These are phyloP conservation scores for Hamamelis virginiana DNA, from an alignment of 164 flowering plant genomes.

Conservation along the genomic window DNA sequence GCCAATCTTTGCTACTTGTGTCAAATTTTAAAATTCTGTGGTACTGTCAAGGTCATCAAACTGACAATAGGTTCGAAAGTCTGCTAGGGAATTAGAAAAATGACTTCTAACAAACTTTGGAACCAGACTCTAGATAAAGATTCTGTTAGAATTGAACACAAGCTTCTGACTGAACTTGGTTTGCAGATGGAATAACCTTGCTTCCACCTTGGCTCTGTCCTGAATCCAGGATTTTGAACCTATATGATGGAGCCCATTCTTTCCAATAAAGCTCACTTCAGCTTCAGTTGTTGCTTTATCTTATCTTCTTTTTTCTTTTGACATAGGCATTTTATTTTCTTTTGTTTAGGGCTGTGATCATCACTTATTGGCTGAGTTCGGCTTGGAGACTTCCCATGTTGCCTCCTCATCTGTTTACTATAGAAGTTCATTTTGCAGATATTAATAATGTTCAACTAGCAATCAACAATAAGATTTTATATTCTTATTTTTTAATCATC, in stretches of 20 bases:
- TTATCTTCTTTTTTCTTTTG: slow-evolving; percentile 6
- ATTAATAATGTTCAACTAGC: background rate
- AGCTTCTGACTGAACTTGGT: no score
- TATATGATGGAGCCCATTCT: background rate
- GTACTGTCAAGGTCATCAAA: no score
- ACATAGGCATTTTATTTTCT: slow-evolving; percentile 14
- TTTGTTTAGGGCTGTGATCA: slow-evolving; percentile 37
- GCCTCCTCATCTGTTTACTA: background rate
- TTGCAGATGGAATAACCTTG: background rate
- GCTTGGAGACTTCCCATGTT: slow-evolving; percentile 8
- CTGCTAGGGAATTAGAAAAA: no score
- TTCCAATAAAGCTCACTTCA: background rate
- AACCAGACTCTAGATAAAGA: no score
- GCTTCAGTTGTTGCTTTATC: background rate
- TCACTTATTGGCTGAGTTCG: slow-evolving; percentile 10
- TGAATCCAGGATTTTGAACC: background rate
- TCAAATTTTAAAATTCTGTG: no score
- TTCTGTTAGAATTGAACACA: no score
- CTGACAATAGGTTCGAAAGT: no score
- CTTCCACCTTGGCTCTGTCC: background rate
- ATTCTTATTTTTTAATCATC: slow-evolving; percentile 1
- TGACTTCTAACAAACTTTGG: no score
- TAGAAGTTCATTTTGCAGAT: background rate
- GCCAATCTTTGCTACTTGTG: no score
- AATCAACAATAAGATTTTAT: background rate